Percentiles rank a stretch among this genome's conserved stretches.
Conservation (phyloP, 2,329 filamentous ascomycete species). For the Verticillium dahliae region DNA sequence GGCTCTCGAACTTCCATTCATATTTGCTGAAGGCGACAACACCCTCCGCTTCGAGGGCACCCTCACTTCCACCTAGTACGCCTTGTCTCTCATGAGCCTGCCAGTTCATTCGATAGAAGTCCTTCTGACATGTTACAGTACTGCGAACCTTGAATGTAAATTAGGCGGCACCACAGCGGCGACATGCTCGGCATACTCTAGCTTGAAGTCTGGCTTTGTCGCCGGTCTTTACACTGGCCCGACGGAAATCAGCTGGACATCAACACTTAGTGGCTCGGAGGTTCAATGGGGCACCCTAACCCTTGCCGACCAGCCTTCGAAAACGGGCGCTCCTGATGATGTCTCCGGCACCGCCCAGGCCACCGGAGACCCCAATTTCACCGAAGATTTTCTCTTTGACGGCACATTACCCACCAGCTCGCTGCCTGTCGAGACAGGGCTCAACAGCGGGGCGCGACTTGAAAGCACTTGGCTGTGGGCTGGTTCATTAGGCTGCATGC, state of each 20-base stretch:
- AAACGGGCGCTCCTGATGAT: conserved; percentile 11
- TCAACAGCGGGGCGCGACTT: conserved; percentile 6
- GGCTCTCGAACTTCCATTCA: conserved; percentile 38
- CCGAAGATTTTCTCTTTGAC: conserved; percentile 6
- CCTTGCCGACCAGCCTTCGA: conserved; percentile 27
- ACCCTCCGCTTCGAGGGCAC: conserved; percentile 38
- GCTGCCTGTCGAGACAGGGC: conserved; percentile 9
- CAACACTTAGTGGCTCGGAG: conserved; percentile 31
- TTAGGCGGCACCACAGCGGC: conserved; percentile 34
- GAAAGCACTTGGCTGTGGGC: neutral
- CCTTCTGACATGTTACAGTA: conserved; percentile 21
- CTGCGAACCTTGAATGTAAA: conserved; percentile 35
- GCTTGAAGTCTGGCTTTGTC: conserved; percentile 29
- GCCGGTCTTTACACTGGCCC: conserved; percentile 32
- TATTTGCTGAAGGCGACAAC: conserved; percentile 36
- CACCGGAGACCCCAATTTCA: neutral
- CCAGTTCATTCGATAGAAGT: neutral
- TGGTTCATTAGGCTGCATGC: conserved; percentile 5
- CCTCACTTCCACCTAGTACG: conserved; percentile 35
- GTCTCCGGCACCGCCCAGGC: neutral
- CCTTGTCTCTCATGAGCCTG: conserved; percentile 1
- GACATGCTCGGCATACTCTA: conserved; percentile 42
- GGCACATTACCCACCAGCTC: conserved; percentile 10
- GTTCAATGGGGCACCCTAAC: conserved; percentile 39
- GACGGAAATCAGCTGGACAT: conserved; percentile 37